Evolutionary conservation across 805 yeast genomes (phyloP).

Genomic region (Tanozyma kutaoensis): DNA sequence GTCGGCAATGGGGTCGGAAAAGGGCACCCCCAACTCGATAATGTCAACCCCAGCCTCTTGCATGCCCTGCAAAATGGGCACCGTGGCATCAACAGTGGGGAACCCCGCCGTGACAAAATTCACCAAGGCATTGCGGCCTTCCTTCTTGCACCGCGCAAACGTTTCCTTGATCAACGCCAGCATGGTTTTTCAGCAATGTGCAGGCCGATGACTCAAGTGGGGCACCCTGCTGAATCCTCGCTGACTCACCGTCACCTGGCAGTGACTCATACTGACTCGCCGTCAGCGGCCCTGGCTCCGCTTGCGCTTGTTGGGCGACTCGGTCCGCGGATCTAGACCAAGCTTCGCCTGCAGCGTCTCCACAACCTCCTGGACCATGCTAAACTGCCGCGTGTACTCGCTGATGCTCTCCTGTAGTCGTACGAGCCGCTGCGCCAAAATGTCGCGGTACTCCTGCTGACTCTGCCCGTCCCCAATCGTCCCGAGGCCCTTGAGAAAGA

Average conservation of each 20-base stretch:
- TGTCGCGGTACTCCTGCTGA: constrained; percentile 24
- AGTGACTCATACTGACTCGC: too few species aligned
- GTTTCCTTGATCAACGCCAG: constrained; percentile 44
- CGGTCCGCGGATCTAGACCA: too few species aligned
- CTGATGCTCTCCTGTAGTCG: constrained; percentile 25
- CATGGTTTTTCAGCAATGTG: constrained; percentile 16
- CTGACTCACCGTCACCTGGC: too few species aligned
- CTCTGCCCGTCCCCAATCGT: constrained; percentile 14
- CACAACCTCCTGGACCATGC: too few species aligned
- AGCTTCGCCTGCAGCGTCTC: too few species aligned
- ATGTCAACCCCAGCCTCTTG: constrained; percentile 95
- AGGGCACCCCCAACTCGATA: constrained; percentile 91
- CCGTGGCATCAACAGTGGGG: constrained; percentile 79
- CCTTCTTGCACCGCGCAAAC: constrained; percentile 44
- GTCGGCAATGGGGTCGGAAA: constrained; percentile 97
- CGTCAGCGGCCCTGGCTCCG: too few species aligned
- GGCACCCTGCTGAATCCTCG: too few species aligned
- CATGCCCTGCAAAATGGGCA: constrained; percentile 74
- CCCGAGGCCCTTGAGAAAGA: constrained; percentile 23
- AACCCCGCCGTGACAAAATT: constrained; percentile 92
- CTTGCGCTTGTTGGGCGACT: too few species aligned
- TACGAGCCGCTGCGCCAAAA: constrained; percentile 21
- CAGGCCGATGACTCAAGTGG: too few species aligned
- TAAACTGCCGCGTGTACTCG: constrained; percentile 30
- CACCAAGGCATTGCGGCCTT: constrained; percentile 75